Evolutionary conservation across 345 rosid genomes (phyloP).

Genomic region (Euclidium syriacum): DNA sequence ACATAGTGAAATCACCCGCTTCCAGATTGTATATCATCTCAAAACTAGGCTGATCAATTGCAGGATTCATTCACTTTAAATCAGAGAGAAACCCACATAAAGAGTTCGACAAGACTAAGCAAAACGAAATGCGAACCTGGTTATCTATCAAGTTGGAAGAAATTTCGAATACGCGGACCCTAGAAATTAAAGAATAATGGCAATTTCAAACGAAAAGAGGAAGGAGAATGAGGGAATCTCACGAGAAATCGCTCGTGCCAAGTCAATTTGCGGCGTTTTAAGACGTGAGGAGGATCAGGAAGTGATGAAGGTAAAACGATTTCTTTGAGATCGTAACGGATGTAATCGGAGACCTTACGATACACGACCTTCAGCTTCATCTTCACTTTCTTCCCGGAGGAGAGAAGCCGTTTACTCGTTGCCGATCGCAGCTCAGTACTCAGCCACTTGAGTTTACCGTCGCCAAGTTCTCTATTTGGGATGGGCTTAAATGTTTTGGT

Average conservation of each 20-base stretch:
- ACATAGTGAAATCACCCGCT: background rate
- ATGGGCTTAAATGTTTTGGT: background rate
- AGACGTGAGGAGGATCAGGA: conserved; percentile 83
- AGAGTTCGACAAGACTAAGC: background rate
- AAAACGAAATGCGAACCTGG: background rate
- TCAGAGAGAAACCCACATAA: background rate
- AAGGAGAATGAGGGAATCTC: conserved; percentile 10
- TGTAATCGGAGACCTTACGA: conserved; percentile 60
- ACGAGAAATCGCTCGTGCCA: conserved; percentile 72
- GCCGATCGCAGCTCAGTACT: background rate
- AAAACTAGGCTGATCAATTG: background rate
- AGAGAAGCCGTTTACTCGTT: background rate
- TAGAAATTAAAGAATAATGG: background rate
- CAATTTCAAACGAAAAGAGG: background rate
- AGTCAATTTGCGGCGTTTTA: conserved; percentile 68
- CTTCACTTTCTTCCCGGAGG: conserved; percentile 25
- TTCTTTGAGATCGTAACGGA: conserved; percentile 80
- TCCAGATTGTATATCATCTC: background rate
- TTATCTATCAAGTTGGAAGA: background rate
- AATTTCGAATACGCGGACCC: background rate
- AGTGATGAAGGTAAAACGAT: conserved; percentile 89
- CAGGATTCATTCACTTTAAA: background rate
- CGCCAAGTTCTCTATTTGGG: background rate
- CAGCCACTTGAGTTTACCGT: background rate
- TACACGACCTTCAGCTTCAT: conserved; percentile 59